phyloP scores from a whole-genome alignment of 768 basidiomycete species.

The Cystobasidium ongulense region DNA sequence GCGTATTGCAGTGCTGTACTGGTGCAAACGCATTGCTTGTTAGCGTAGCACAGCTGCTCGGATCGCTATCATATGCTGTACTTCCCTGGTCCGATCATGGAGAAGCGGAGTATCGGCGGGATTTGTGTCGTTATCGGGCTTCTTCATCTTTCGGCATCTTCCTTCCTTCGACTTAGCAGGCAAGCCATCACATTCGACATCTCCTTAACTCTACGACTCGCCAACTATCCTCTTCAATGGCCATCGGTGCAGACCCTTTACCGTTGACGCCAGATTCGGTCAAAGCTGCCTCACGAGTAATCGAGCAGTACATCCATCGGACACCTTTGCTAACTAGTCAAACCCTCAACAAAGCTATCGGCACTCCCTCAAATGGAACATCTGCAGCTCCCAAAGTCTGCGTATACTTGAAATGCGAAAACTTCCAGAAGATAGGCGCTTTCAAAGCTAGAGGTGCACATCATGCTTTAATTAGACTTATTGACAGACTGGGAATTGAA shows the following conservation, averaged over 20 bases:
- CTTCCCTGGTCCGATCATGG: too few relatives aligned
- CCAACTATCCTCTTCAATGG: neutral
- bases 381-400: constrained; percentile 11
- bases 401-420: constrained; percentile 42
- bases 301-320: constrained; percentile 37
- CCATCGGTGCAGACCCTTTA: neutral
- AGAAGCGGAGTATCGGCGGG: too few relatives aligned
- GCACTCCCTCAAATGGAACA: neutral
- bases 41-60: too few relatives aligned
- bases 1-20: too few relatives aligned
- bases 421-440: constrained; percentile 40
- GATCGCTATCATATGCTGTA: too few relatives aligned
- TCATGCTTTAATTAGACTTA: constrained; percentile 37
- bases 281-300: constrained; percentile 34
- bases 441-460: constrained; percentile 42
- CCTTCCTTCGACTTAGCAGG: too few relatives aligned
- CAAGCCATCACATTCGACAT: too few relatives aligned
- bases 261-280: constrained; percentile 37
- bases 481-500: constrained; percentile 25
- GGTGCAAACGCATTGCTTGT: too few relatives aligned
- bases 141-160: too few relatives aligned
- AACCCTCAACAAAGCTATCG: constrained; percentile 8
- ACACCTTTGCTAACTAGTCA: constrained; percentile 38
- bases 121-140: too few relatives aligned
- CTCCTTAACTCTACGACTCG: too few relatives aligned